Percentiles rank a stretch among this genome's conserved stretches.
Conservation (phyloP, 176 grass and related monocot genomes). For the Ensete ventricosum region DNA sequence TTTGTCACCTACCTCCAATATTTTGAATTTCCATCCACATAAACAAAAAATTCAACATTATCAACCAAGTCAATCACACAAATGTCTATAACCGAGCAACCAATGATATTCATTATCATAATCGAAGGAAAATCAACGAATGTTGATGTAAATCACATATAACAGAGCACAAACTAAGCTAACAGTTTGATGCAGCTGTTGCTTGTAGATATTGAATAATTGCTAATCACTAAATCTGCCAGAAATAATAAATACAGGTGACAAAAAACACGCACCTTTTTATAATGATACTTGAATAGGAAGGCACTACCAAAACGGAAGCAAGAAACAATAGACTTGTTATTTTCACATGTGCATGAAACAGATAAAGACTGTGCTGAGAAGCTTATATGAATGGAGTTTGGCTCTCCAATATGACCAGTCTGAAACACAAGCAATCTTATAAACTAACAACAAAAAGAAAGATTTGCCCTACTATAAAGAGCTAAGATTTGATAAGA, state of each 20-base stretch:
- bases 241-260: background rate
- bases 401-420: conserved; percentile 28
- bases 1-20: no score
- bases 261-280: conserved; percentile 31
- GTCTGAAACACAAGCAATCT: conserved; percentile 42
- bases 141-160: background rate
- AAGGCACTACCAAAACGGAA: conserved; percentile 32
- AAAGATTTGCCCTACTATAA: background rate
- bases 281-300: conserved; percentile 32
- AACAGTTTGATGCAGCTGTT: background rate
- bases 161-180: background rate
- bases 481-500: background rate
- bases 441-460: conserved; percentile 9
- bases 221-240: background rate
- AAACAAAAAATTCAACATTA: no score
- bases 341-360: conserved; percentile 38
- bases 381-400: conserved; percentile 33
- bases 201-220: background rate
- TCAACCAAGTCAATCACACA: background rate
- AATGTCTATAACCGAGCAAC: background rate
- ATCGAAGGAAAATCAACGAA: background rate
- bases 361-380: conserved; percentile 32
- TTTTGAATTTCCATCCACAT: no score
- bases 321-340: conserved; percentile 32
- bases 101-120: background rate